Base-by-base conservation (phyloP, 768 basidiomycete genomes). In the Lactifluus volemus region DNA sequence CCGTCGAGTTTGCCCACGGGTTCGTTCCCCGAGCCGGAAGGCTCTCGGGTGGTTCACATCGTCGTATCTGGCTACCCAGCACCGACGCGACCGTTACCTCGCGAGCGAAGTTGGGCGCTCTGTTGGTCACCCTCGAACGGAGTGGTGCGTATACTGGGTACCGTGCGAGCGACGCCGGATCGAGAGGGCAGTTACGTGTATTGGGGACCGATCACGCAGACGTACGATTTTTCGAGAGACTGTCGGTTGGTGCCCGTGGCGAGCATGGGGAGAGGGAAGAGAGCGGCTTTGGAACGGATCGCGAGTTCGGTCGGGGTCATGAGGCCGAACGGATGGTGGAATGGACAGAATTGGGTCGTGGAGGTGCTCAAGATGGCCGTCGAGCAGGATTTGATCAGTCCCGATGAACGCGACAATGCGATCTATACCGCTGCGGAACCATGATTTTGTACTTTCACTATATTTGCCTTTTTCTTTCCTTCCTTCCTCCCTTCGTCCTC, bases 301-400 rank as follows among this genome's bases (percentile, higher is more conserved):
- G 65, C 65, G 34, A 56, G 50, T 11, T 19, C 49, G n/a, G 63
- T 66, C 8, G 58, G 65, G 11, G 58, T 66, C 14, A 64, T 66
- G 65, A 55, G 63, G 11, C 65, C 65, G 10, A 66, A 66, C 2
- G 65, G 65, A 19, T 66, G 65, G 65, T 66, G 65, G 65, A 66
- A 66, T 12, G 63, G 65, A 1, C 65, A 66, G 63, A 66, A 66
- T 34, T 66, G 65, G 65, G 59, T 66, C 52, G 65, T 66, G 10
- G 62, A 63, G 58, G 58, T 66, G 55, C 55, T 66, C 32, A 64
- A 59, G 50, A 44, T 55, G 9, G 65, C 65, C 9, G 65, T 56
- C 2, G 65, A 66, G 7, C 58, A 64, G 25, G 65, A 64, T 42
- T 45, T 66, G 58, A 64, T 66, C 30, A 64, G 63, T 2, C 54